Evolutionary conservation across 202 grass and related monocot genomes (phyloP).

Genomic region (Dendrocalamus latiflorus): DNA sequence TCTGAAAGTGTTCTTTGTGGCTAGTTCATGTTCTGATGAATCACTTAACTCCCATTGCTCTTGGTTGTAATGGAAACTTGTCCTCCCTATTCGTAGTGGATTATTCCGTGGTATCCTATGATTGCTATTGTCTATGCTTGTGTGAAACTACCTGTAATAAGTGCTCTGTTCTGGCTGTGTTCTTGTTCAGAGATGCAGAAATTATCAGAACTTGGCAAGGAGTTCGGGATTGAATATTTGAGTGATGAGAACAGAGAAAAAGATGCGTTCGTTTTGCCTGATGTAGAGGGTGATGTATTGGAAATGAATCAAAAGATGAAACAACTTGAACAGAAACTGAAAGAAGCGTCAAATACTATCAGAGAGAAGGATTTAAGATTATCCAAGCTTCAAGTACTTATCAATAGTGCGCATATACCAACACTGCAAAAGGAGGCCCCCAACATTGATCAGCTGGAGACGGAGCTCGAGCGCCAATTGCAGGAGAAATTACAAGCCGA

Average conservation of each 20-base stretch:
- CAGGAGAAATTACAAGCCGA: too few relatives aligned
- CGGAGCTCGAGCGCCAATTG: too few relatives aligned
- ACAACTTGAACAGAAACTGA: constrained; percentile 46
- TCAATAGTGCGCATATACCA: neutral
- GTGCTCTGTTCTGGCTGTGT: constrained; percentile 13
- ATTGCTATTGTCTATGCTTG: neutral
- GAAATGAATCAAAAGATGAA: constrained; percentile 44
- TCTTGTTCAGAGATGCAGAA: constrained; percentile 45
- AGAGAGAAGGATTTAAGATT: constrained; percentile 44
- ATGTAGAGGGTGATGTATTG: neutral
- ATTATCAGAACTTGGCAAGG: constrained; percentile 37
- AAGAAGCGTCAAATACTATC: constrained; percentile 43
- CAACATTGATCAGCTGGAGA: too few relatives aligned
- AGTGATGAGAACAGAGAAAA: constrained; percentile 29
- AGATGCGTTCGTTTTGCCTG: neutral
- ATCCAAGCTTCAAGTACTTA: constrained; percentile 37
- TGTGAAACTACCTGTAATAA: neutral
- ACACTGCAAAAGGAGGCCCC: neutral
- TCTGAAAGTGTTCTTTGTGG: too few relatives aligned
- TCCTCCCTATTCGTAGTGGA: neutral
- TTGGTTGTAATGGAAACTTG: neutral
- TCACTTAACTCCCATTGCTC: neutral
- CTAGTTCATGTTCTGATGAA: too few relatives aligned
- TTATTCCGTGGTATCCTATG: neutral
- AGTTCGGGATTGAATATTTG: constrained; percentile 22